Evolutionary conservation across 2,329 filamentous ascomycete species (phyloP), one percentile per base, ranked within the genome.

Genomic region (Penicillium thymicola): DNA sequence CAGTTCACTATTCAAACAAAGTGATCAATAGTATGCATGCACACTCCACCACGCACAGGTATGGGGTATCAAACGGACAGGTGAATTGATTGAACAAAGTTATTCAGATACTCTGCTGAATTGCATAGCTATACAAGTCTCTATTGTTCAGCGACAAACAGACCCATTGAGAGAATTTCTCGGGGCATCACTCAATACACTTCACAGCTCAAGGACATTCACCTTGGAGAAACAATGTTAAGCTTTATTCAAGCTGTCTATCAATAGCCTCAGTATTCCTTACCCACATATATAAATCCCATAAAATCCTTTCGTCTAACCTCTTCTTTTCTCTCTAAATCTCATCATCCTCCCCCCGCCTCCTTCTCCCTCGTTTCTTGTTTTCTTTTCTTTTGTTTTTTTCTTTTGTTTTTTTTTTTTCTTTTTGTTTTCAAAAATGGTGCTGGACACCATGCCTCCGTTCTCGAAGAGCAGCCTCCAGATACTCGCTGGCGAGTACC

Each of bases 401-500:
- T 37, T 41, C 18, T 44, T 27, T 40, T 37, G 21, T 16, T 16
- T 4, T 25, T 21, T 11, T 7, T 25, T 18, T 34, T 9, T 21
- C 16, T 36, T 13, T n/a, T 42, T 4, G 9, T 10, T 32, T 28
- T 32, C 7, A 2, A 34, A 32, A 25, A 47, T 41, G 36, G 42
- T 30, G 42, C 51, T 47, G 32, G 42, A 32, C 42, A 25, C 42
- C 42, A 28, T 32, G 34, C n/a, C 47, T 27, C 45, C 32, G 18
- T 55, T 55, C 47, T 51, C 44, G 13, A 43, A 44, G 40, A 44
- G 25, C 8, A 47, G 32, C 40, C 47, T 51, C 40, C 53, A 51
- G 53, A 34, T 44, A 51, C 40, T 55, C 13, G 53, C 53, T 16
- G 18, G 40, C 53, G 25, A 28, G 46, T 55, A 55, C 53, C 38